Evolutionary conservation across 2,329 filamentous ascomycete species (phyloP).

Genomic region (Scedosporium minutisporum): DNA sequence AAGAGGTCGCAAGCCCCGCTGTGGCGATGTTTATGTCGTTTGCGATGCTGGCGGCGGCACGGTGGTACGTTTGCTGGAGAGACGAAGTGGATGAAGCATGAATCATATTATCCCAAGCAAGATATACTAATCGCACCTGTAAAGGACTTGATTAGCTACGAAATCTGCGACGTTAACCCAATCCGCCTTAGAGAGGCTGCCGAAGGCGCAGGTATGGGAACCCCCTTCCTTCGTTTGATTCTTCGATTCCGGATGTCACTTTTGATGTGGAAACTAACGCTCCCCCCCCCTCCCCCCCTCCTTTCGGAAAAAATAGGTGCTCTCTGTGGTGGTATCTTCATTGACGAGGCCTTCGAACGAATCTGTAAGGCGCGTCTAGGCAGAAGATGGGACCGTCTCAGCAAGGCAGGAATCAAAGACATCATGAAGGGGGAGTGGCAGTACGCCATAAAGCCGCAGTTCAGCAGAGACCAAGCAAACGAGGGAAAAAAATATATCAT

Average conservation of each 20-base stretch:
- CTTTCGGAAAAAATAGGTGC: too few relatives aligned
- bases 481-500: background rate
- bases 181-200: constrained; percentile 26
- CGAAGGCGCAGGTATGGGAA: constrained; percentile 21
- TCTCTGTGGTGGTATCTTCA: constrained; percentile 27
- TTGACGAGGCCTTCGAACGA: constrained; percentile 26
- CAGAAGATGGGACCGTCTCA: constrained; percentile 1
- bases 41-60: constrained; percentile 26
- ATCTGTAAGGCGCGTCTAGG: constrained; percentile 15
- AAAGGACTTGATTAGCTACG: constrained; percentile 31
- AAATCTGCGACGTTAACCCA: constrained; percentile 12
- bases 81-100: background rate
- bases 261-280: too few relatives aligned
- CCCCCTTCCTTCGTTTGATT: too few relatives aligned
- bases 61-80: background rate
- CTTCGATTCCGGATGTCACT: too few relatives aligned
- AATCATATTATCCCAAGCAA: constrained; percentile 5
- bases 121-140: too few relatives aligned
- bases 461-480: constrained; percentile 7
- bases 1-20: constrained; percentile 12
- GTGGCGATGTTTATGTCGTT: constrained; percentile 17
- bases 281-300: too few relatives aligned
- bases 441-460: constrained; percentile 15
- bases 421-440: constrained; percentile 16
- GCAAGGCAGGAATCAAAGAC: background rate